These are phyloP conservation scores for Colletotrichum costaricense DNA, from an alignment of 2,329 filamentous ascomycete genomes.

Conservation along the genomic window DNA sequence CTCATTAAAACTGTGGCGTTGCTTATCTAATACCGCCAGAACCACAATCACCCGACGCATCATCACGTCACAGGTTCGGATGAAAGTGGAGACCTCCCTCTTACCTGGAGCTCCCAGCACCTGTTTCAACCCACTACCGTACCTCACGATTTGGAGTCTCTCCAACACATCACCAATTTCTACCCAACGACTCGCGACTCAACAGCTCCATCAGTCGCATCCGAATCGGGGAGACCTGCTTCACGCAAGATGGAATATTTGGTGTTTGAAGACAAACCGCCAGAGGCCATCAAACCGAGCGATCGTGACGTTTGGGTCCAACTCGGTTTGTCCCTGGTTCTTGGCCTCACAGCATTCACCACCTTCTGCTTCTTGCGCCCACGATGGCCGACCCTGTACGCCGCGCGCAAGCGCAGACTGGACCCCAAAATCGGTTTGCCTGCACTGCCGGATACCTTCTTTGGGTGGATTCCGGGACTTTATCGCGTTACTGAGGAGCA, in stretches of 20 bases:
- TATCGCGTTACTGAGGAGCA: slow-evolving; percentile 90
- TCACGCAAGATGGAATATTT: slow-evolving; percentile 29
- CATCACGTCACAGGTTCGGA: slow-evolving; percentile 35
- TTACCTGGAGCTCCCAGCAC: slow-evolving; percentile 10
- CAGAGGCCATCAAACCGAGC: slow-evolving; percentile 40
- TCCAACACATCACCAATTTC: slow-evolving; percentile 15
- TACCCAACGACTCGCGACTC: not conserved
- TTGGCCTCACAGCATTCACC: slow-evolving; percentile 79
- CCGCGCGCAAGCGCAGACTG: slow-evolving; percentile 84
- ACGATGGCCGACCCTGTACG: slow-evolving; percentile 91
- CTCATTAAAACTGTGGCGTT: not conserved
- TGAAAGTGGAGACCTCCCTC: slow-evolving; percentile 30
- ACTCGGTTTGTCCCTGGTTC: slow-evolving; percentile 75
- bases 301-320: slow-evolving; percentile 65
- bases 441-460: slow-evolving; percentile 82
- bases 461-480: slow-evolving; percentile 92
- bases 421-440: slow-evolving; percentile 73
- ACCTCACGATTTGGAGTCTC: not conserved
- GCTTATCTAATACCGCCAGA: not conserved
- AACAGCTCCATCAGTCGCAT: not conserved
- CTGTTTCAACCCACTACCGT: slow-evolving; percentile 2
- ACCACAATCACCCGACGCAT: slow-evolving; percentile 18
- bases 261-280: slow-evolving; percentile 16
- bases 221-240: slow-evolving; percentile 4
- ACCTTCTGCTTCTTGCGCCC: slow-evolving; percentile 86